phyloP scores from a whole-genome alignment of 495 filamentous ascomycete genomes.

The Cercophora samala region DNA sequence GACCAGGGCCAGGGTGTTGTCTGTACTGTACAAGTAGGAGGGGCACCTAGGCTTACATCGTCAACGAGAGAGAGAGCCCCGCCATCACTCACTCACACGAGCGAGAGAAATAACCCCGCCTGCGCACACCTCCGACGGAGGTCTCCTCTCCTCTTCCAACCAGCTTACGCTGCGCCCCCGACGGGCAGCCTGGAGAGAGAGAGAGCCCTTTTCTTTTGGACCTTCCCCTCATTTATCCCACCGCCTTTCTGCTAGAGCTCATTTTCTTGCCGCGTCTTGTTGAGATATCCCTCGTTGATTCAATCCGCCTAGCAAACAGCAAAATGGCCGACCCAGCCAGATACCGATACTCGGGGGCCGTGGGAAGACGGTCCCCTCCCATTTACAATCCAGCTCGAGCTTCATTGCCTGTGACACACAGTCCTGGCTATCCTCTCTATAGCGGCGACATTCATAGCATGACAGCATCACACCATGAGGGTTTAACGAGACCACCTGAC shows the following conservation, averaged over 20 bases:
- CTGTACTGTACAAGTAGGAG: neutral
- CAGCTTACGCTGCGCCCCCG: conserved; percentile 19
- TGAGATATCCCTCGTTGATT: conserved; percentile 6
- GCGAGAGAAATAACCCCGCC: conserved; percentile 9
- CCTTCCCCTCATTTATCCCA: conserved; percentile 10
- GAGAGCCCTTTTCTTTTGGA: neutral
- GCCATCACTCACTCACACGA: conserved; percentile 1
- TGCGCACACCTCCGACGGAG: conserved; percentile 12
- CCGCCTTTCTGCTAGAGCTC: conserved; percentile 5
- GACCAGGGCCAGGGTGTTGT: neutral
- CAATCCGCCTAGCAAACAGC: neutral
- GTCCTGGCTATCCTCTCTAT: conserved; percentile 42
- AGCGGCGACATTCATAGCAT: conserved; percentile 42
- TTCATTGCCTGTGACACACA: conserved; percentile 44
- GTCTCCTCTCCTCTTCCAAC: conserved; percentile 5
- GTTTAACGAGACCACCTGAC: conserved; percentile 30
- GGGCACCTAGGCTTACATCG: neutral
- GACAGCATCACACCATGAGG: conserved; percentile 39
- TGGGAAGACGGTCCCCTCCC: conserved; percentile 42
- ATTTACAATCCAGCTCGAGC: conserved; percentile 47
- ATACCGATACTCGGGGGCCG: conserved; percentile 33
- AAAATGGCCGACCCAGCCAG: conserved; percentile 43
- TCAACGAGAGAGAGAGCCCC: conserved; percentile 8
- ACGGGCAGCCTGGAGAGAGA: conserved; percentile 12
- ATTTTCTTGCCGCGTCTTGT: neutral